These are phyloP conservation scores for Globisporangium camurandrum DNA, from an alignment of 352 stramenopile species.

Conservation along the genomic window DNA sequence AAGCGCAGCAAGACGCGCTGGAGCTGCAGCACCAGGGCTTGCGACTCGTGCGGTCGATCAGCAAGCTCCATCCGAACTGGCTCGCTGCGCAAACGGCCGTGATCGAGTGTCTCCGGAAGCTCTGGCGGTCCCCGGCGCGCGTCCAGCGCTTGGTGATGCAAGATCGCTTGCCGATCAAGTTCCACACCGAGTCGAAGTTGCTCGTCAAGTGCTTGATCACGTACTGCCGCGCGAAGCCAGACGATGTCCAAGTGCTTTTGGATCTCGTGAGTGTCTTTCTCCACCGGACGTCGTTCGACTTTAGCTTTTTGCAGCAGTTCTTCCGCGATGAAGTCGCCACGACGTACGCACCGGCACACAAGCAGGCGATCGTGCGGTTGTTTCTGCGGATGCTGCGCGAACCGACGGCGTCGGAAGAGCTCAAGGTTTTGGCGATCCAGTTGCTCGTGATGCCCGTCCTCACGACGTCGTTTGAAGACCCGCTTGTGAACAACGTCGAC, in stretches of 20 bases:
- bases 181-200: conserved; percentile 93
- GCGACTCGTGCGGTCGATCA: conserved; percentile 87
- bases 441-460: conserved; percentile 93
- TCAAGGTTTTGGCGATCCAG: conserved; percentile 92
- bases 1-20: conserved; percentile 81
- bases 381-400: conserved; percentile 87
- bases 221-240: conserved; percentile 89
- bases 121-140: conserved; percentile 89
- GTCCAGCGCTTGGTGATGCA: conserved; percentile 63
- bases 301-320: conserved; percentile 91
- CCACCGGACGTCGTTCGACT: conserved; percentile 91
- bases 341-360: conserved; percentile 55
- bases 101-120: conserved; percentile 90
- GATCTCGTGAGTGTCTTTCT: conserved; percentile 94
- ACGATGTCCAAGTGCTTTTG: conserved; percentile 94
- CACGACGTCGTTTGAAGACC: conserved; percentile 78
- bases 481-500: conserved; percentile 62
- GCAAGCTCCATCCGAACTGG: conserved; percentile 86
- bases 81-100: conserved; percentile 83
- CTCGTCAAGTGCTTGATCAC: conserved; percentile 93
- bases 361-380: conserved; percentile 82
- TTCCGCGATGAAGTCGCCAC: conserved; percentile 79
- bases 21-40: conserved; percentile 94
- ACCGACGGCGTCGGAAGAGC: conserved; percentile 57
- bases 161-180: conserved; percentile 83